Base-by-base conservation (phyloP, 1,284 basidiomycete species). In the Mycosarcoma maydis region DNA sequence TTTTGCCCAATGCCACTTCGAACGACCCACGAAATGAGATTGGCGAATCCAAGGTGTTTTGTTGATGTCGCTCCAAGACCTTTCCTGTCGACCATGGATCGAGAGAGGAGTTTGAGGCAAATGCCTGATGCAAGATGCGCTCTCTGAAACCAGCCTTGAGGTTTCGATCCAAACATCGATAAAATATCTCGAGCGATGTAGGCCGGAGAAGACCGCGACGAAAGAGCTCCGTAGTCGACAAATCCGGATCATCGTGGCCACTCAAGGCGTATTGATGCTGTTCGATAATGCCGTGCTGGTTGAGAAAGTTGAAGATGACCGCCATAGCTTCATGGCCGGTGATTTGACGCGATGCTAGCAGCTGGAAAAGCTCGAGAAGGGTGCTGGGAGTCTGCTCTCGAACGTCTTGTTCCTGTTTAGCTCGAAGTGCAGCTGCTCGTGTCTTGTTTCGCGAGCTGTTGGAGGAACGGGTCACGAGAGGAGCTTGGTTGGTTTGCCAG, bases 141-240 rank as follows among this genome's bases (percentile, higher is more conserved):
- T 60, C 56, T 4, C 59, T 47, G n/a, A 77, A 54, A 4, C 75
- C 75, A 4, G 57, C 59, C 41, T 72, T 61, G 30, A 77, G 61
- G 26, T 75, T 75, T 29, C 75, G 70, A 20, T 77, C 75, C 10
- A 77, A 44, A 41, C 73, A 75, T 8, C 75, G 61, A 34, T 56
- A 70, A 29, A 77, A 73, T 20, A 73, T 48, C 16, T 75, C 71
- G 27, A 69, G 40, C 13, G 61, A 45, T 6, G 65, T 69, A 1
- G 70, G 70, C 6, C 57, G 59, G 7, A 68, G 37, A 11, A 61
- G 32, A 19, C 46, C 47, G n/a, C 44, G 45, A 14, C 59, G 44
- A 22, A 68, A 52, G 17, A 56, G 40, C 34, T 64, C 70, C 2
- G 53, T 46, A 2, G 57, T 55, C 4, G 54, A 45, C 16, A 67